These are phyloP conservation scores for Chaetomium globosum DNA, from an alignment of 2,329 filamentous ascomycete genomes.

Conservation along the genomic window DNA sequence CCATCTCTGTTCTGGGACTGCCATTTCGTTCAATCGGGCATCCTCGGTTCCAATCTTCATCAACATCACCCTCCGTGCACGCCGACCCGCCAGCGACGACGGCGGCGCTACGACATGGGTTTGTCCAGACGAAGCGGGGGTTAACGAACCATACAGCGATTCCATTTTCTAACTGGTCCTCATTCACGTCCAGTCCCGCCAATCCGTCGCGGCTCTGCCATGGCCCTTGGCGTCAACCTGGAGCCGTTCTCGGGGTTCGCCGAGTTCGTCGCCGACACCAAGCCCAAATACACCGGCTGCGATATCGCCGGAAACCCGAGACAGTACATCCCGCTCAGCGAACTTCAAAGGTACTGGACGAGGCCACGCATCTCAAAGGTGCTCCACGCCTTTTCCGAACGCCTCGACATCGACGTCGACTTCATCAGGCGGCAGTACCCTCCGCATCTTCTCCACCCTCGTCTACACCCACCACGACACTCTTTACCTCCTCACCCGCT, in stretches of 20 bases:
- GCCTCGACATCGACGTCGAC: background rate
- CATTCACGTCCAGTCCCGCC: background rate
- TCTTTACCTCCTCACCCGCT: background rate
- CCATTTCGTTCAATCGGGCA: background rate
- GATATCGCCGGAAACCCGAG: background rate
- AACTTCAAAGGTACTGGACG: background rate
- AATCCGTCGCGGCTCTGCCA: background rate
- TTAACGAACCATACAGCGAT: background rate
- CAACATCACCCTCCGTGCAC: background rate
- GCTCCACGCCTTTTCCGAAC: background rate
- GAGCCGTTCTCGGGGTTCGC: background rate
- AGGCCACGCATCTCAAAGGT: background rate
- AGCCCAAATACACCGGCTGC: background rate
- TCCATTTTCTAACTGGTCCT: background rate
- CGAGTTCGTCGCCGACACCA: conserved; percentile 2
- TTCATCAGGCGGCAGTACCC: background rate
- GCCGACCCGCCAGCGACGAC: background rate
- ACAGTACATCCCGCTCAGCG: background rate
- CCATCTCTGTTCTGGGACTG: background rate
- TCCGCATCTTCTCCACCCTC: conserved; percentile 12
- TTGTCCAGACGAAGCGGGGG: background rate
- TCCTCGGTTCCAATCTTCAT: background rate
- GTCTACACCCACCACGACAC: background rate
- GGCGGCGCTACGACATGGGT: background rate
- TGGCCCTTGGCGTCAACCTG: background rate